Base-by-base conservation (phyloP, 352 stramenopile genomes). In the Stramenopiles sp. region DNA sequence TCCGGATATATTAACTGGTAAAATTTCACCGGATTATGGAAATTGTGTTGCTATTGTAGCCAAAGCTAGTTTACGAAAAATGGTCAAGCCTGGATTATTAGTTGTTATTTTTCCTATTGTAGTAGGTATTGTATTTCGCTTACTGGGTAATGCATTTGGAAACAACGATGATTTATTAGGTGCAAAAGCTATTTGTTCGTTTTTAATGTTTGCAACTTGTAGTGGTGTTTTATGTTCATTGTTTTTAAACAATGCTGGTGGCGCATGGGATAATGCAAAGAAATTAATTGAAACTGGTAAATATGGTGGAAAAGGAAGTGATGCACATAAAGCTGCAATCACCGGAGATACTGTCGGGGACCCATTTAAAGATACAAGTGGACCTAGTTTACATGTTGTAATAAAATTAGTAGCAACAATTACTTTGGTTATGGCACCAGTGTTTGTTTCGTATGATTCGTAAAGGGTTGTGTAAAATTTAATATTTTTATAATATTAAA, bases 401-500 rank as follows among this genome's bases (percentile, higher is more conserved):
- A 99, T 99, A 94, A 99, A 99, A 90, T 85, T 99, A 63, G 99
- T 98, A 94, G 95, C 95, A 80, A 98, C 99, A 80, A 94, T 99
- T 81, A 98, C 93, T 83, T 87, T 99, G 73, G 96, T 99, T 29
- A 98, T 99, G 84, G 95, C 95, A n/a, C n/a, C n/a, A n/a, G n/a
- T n/a, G n/a, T n/a, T n/a, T n/a, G n/a, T n/a, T n/a, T n/a, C n/a
- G n/a, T n/a, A n/a, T n/a, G n/a, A n/a, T n/a, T n/a, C n/a, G n/a
- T n/a, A n/a, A n/a, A n/a, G n/a, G n/a, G n/a, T n/a, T n/a, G n/a
- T n/a, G n/a, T n/a, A n/a, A n/a, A n/a, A n/a, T n/a, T n/a, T n/a
- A n/a, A n/a, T n/a, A n/a, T n/a, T n/a, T n/a, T n/a, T n/a, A n/a
- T n/a, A n/a, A n/a, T n/a, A n/a, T n/a, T n/a, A n/a, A n/a, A n/a